These are phyloP conservation scores for Hypoxylon sp. DNA, from an alignment of 2,329 filamentous ascomycete species.

Conservation along the genomic window DNA sequence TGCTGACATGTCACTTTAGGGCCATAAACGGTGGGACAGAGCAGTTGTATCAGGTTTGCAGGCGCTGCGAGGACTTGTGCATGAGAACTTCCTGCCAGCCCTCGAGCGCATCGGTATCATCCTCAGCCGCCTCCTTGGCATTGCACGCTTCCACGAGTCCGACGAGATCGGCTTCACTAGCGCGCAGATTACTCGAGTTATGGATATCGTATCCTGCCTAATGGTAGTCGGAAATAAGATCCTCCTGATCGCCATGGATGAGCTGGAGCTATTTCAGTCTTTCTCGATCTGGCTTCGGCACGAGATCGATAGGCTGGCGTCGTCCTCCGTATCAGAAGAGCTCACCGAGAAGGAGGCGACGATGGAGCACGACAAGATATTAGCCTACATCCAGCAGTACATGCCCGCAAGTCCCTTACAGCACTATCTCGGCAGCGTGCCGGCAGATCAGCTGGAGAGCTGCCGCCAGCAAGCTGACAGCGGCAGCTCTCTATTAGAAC, in stretches of 20 bases:
- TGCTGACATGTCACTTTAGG: constrained; percentile 56
- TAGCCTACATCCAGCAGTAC: constrained; percentile 79
- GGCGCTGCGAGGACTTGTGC: constrained; percentile 77
- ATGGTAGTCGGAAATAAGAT: constrained; percentile 77
- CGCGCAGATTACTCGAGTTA: constrained; percentile 67
- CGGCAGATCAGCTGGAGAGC: constrained; percentile 59
- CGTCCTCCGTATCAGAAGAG: constrained; percentile 72
- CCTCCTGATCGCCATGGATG: constrained; percentile 74
- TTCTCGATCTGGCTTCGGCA: constrained; percentile 88
- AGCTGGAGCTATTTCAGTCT: constrained; percentile 76
- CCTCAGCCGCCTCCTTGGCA: constrained; percentile 80
- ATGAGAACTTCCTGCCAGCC: constrained; percentile 88
- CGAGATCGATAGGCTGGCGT: constrained; percentile 79
- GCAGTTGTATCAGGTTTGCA: constrained; percentile 80
- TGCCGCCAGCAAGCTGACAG: constrained; percentile 55
- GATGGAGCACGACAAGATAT: constrained; percentile 74
- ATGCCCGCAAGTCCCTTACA: constrained; percentile 72
- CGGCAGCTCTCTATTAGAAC: constrained; percentile 55
- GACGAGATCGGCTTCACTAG: constrained; percentile 72
- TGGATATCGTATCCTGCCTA: constrained; percentile 78
- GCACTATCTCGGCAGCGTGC: constrained; percentile 63
- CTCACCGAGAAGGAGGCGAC: constrained; percentile 78
- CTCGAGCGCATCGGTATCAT: constrained; percentile 84
- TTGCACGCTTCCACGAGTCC: constrained; percentile 79
- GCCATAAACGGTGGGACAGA: constrained; percentile 95